Evolutionary conservation across 371 early-diverging fungal species (phyloP).

Genomic region (Mucor racemosus): DNA sequence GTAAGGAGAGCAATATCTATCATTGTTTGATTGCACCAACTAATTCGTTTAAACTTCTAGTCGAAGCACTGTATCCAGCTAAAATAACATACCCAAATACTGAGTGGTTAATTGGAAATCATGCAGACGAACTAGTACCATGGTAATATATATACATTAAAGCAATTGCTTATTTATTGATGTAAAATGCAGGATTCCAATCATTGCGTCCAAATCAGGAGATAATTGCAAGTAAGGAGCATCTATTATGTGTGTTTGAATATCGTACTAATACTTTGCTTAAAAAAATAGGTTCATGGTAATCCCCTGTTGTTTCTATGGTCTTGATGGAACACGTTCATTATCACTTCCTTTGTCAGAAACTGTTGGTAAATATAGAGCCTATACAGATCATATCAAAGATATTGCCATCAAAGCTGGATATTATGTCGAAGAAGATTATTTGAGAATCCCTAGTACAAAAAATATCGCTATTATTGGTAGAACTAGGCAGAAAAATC

Average conservation of each 20-base stretch:
- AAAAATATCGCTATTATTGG: conserved; percentile 85
- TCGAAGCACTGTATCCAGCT: conserved; percentile 67
- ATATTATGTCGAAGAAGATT: conserved; percentile 69
- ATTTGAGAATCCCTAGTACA: conserved; percentile 87
- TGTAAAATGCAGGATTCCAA: conserved; percentile 61
- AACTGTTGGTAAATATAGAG: conserved; percentile 71
- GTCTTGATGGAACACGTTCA: conserved; percentile 67
- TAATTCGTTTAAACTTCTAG: conserved; percentile 28
- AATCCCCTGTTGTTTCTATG: conserved; percentile 86
- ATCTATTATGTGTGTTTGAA: background rate
- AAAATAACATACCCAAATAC: conserved; percentile 48
- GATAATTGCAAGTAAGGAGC: conserved; percentile 57
- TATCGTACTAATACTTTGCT: conserved; percentile 1
- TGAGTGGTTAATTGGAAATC: conserved; percentile 91
- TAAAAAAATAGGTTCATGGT: conserved; percentile 63
- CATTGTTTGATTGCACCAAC: background rate
- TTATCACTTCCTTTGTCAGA: conserved; percentile 42
- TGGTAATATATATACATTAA: conserved; percentile 59
- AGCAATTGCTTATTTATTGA: conserved; percentile 3
- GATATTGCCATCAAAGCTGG: conserved; percentile 64
- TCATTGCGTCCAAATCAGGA: conserved; percentile 72
- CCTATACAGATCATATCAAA: conserved; percentile 71
- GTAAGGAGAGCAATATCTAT: conserved; percentile 20
- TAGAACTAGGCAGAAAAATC: conserved; percentile 23
- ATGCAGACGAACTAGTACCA: conserved; percentile 89